Percentiles rank a stretch among this genome's conserved stretches.
These are phyloP conservation scores for Plectranthus barbatus DNA, from an alignment of 257 asterid species.

Conservation along the genomic window DNA sequence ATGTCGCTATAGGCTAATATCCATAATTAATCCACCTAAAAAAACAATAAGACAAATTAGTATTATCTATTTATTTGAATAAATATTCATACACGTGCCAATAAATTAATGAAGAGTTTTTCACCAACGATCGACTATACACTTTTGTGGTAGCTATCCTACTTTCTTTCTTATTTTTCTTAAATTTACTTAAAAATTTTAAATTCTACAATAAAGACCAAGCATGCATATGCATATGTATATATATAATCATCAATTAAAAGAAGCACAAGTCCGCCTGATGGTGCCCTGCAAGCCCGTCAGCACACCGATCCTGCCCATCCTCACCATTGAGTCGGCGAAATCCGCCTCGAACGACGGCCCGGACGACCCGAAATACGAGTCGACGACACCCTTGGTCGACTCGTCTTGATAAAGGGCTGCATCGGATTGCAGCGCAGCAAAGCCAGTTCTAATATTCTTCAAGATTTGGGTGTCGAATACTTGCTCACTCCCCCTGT, in stretches of 20 bases:
- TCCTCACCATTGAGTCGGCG: conserved; percentile 50
- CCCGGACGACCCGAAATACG: conserved; percentile 46
- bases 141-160: no score
- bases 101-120: no score
- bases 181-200: neutral
- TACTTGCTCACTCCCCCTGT: conserved; percentile 34
- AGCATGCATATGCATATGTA: no score
- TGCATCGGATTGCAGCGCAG: conserved; percentile 72
- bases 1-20: no score
- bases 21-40: no score
- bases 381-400: conserved; percentile 54
- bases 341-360: conserved; percentile 65
- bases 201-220: no score
- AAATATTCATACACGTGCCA: neutral
- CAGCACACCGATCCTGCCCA: conserved; percentile 70
- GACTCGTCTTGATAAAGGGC: conserved; percentile 45
- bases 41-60: no score
- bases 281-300: conserved; percentile 56
- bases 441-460: conserved; percentile 59
- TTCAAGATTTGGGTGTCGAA: conserved; percentile 53
- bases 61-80: neutral
- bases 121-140: neutral
- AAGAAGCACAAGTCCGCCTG: conserved; percentile 53
- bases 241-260: conserved; percentile 19
- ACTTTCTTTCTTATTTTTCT: neutral